Evolutionary conservation across 441 rosid genomes (phyloP).

Genomic region (Metrosideros polymorpha): DNA sequence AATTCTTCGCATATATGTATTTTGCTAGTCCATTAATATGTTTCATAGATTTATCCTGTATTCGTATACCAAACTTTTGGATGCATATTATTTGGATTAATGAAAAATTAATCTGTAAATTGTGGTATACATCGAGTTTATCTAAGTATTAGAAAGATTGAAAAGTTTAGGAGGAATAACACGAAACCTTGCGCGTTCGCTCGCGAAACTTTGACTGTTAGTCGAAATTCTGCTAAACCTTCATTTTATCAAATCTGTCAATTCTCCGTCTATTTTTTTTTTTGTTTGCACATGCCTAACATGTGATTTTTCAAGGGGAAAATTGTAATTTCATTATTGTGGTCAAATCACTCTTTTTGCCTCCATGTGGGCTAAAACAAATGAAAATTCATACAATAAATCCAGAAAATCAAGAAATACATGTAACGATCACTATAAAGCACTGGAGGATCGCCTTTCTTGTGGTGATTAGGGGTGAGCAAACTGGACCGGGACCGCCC

Average conservation of each 20-base stretch:
- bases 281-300: background rate
- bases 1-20: too few species aligned
- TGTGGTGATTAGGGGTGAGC: too few species aligned
- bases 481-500: too few species aligned
- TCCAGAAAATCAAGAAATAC: background rate
- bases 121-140: rapidly evolving
- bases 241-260: background rate
- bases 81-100: too few species aligned
- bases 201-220: rapidly evolving
- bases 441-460: too few species aligned
- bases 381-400: background rate
- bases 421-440: background rate
- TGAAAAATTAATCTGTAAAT: background rate
- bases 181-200: background rate
- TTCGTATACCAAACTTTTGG: too few species aligned
- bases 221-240: background rate
- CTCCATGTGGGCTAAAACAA: background rate
- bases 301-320: background rate
- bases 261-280: background rate
- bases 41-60: too few species aligned
- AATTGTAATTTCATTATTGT: background rate
- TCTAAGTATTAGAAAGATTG: background rate
- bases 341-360: background rate
- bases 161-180: background rate
- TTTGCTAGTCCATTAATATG: too few species aligned